phyloP scores from a whole-genome alignment of 352 stramenopile genomes.

The Aphanomyces euteiches region DNA sequence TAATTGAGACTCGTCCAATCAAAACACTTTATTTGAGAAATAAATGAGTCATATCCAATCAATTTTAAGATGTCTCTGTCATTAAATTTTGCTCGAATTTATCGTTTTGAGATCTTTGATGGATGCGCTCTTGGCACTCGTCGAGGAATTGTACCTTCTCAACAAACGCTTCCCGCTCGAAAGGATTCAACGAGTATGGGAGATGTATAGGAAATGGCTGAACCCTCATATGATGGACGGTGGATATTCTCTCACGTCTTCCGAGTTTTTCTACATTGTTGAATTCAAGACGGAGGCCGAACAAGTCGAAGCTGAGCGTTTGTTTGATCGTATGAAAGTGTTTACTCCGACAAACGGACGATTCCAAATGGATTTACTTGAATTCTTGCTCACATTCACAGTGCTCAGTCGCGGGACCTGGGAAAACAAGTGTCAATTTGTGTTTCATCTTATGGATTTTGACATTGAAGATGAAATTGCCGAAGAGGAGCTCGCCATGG shows the following conservation, averaged over 20 bases:
- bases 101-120: background rate
- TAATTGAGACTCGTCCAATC: background rate
- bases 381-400: conserved; percentile 44
- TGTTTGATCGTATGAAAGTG: conserved; percentile 48
- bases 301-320: conserved; percentile 41
- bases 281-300: conserved; percentile 41
- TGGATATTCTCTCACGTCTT: conserved; percentile 52
- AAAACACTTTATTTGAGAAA: background rate
- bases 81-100: background rate
- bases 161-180: conserved; percentile 44
- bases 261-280: conserved; percentile 61
- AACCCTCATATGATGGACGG: conserved; percentile 49
- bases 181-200: conserved; percentile 53
- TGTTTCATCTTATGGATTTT: conserved; percentile 68
- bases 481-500: conserved; percentile 61
- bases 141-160: conserved; percentile 32
- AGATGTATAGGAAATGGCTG: conserved; percentile 56
- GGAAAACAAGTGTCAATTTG: conserved; percentile 48
- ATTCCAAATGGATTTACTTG: conserved; percentile 52
- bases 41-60: conserved; percentile 1
- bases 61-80: background rate
- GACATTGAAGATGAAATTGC: conserved; percentile 73
- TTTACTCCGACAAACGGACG: background rate
- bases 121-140: background rate
- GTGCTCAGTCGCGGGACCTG: conserved; percentile 51